These are phyloP conservation scores for Zasmidium angulare DNA, from an alignment of 2,329 filamentous ascomycete genomes.

Conservation along the genomic window DNA sequence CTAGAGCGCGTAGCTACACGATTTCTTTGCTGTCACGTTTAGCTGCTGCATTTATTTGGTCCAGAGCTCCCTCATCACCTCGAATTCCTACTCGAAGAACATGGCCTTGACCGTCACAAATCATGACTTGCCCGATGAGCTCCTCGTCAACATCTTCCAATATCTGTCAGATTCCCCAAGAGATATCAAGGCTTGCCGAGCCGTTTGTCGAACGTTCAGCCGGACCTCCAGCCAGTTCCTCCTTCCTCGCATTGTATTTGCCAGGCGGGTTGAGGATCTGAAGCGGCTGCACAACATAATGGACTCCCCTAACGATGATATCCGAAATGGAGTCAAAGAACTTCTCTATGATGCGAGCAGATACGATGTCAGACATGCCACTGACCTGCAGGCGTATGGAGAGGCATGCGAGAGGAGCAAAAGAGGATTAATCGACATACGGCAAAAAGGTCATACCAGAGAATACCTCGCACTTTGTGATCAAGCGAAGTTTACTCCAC, in stretches of 20 bases:
- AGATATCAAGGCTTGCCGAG: not conserved
- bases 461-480: not conserved
- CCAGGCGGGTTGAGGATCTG: not conserved
- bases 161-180: not conserved
- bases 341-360: not conserved
- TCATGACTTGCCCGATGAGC: not conserved
- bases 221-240: not conserved
- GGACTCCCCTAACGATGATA: not conserved
- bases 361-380: not conserved
- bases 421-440: not conserved
- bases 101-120: not conserved
- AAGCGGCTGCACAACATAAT: not conserved
- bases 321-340: not conserved
- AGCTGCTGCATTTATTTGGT: too few relatives aligned
- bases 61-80: too few relatives aligned
- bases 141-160: not conserved
- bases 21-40: too few relatives aligned
- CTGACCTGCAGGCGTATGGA: not conserved
- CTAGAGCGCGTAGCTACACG: too few relatives aligned
- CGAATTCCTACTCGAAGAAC: too few relatives aligned
- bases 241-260: not conserved
- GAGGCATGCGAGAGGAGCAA: not conserved
- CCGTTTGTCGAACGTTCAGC: not conserved
- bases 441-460: not conserved
- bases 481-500: not conserved